Base-by-base conservation (phyloP, 1,139 yeast species). In the Suhomyces chickasaworum region DNA sequence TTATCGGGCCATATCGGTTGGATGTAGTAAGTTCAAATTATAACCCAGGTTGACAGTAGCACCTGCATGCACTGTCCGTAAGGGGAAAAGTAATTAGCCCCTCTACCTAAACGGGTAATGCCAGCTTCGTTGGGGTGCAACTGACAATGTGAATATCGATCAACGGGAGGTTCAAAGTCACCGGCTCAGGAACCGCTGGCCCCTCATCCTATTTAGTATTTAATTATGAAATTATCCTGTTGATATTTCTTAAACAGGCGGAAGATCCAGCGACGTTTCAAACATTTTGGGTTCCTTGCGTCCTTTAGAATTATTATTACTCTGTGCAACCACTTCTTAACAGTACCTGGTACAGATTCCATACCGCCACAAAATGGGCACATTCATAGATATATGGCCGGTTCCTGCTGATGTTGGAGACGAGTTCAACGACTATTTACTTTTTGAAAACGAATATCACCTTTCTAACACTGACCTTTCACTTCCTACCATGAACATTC, bases 351-450 rank as follows among this genome's bases (percentile, higher is more conserved):
- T 25, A 39, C 36, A 21, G 17, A 16, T 20, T 15, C 22, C 32
- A 29, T 13, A 34, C 38, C 12, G 25, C 36, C 35, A 33, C 36
- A 21, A 21, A 30, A 41, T 41, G 44, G 25, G 31, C 10, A 13
- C 35, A 9, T 27, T 35, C 8, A 35, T 41, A 29, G 39, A 41
- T 41, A 41, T 27, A 41, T 21, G 15, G 31, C 13, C 22, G 25
- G 21, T 23, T 10, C 35, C 34, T 13, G 29, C 36, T 16, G 12
- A 2, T 10, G 4, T 25, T 37, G 35, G 42, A 16, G 34, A 40
- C 21, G 50, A 47, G 37, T 42, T 49, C 16, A 33, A 23, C 16
- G 46, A 49, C 37, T 51, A 49, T 34, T 41, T 51, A 25, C 23
- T 47, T 32, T 46, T 41, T 27, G 20, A 39, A 27, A 32, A 40